These are phyloP conservation scores for Coprinopsis sp. DNA, from an alignment of 768 basidiomycete genomes.

Conservation along the genomic window DNA sequence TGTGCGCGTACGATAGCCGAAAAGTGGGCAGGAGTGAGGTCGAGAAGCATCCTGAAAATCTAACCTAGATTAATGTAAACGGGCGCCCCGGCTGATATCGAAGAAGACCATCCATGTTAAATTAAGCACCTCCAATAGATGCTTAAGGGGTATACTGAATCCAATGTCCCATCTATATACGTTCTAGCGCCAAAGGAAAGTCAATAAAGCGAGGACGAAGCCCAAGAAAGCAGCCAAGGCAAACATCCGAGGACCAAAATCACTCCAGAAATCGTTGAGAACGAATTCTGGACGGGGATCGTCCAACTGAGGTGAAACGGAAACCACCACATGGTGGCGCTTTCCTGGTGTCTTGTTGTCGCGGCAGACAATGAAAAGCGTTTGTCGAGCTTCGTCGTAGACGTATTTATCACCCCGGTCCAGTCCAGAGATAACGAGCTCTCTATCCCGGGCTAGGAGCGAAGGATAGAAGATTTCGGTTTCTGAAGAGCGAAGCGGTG, in stretches of 20 bases:
- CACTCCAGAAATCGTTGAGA: conserved; percentile 65
- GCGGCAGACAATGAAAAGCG: conserved; percentile 58
- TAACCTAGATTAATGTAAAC: too few relatives aligned
- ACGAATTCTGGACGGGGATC: conserved; percentile 40
- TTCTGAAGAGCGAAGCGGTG: conserved; percentile 39
- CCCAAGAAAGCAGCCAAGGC: conserved; percentile 16
- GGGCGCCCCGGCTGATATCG: too few relatives aligned
- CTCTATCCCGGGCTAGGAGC: conserved; percentile 50
- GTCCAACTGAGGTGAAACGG: conserved; percentile 45
- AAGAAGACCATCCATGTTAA: too few relatives aligned
- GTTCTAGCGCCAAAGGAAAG: too few relatives aligned
- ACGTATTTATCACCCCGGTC: conserved; percentile 43
- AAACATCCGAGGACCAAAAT: conserved; percentile 32
- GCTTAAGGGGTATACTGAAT: background rate
- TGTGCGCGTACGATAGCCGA: too few relatives aligned
- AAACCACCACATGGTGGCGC: conserved; percentile 48
- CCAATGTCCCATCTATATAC: conserved; percentile 15
- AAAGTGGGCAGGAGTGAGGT: too few relatives aligned
- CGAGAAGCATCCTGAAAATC: too few relatives aligned
- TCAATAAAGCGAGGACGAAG: too few relatives aligned
- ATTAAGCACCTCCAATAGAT: too few relatives aligned
- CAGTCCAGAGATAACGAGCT: conserved; percentile 56
- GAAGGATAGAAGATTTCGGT: conserved; percentile 85
- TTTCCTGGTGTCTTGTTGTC: conserved; percentile 39
- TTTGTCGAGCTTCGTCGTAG: conserved; percentile 67